Base-by-base conservation (phyloP, 208 protist genomes). In the Borovskyia barvae region DNA sequence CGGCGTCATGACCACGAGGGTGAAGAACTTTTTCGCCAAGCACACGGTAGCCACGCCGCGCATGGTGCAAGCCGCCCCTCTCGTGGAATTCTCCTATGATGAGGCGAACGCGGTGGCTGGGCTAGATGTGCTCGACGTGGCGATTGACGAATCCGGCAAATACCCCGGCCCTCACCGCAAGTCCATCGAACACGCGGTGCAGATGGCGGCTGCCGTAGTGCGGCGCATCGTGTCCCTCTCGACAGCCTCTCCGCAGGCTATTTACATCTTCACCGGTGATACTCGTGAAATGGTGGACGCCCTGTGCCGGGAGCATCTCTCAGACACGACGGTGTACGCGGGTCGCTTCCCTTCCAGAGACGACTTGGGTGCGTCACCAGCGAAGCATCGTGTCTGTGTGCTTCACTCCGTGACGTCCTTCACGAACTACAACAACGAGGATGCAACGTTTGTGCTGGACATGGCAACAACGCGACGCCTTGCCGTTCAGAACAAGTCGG, bases 241-340 rank as follows among this genome's bases (percentile, higher is more conserved):
- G 49, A 46, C 50, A 20, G 60, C 22, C 32, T 65, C 39, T 22
- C 74, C 74, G 37, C 81, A 87, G 72, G 52, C 66, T n/a, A 80
- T 95, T 43, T 77, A 87, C 63, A 64, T 95, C 24, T 78, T 95
- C 42, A 85, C 82, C 25, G 73, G 72, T 1, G 83, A 92, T 33
- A 52, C 63, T n/a, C 64, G 72, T 41, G 76, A 79, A 22, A 68
- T 80, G 61, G 32, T 79, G n/a, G 78, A 80, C 17, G 79, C 68
- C 24, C 52, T 95, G 20, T 68, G 73, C 46, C 51, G 57, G 40
- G 69, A 63, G 22, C 51, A 71, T 19, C 53, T 92, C 26, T 40
- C 65, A n/a, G 50, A 81, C 66, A 87, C 77, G 40, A 70, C 45
- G 29, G 61, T 94, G 19, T 89, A 77, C 36, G 68, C 72, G 24